Evolutionary conservation across 768 basidiomycete genomes (phyloP), one percentile per base, ranked within the genome.

Genomic region (Grammothele lineata): DNA sequence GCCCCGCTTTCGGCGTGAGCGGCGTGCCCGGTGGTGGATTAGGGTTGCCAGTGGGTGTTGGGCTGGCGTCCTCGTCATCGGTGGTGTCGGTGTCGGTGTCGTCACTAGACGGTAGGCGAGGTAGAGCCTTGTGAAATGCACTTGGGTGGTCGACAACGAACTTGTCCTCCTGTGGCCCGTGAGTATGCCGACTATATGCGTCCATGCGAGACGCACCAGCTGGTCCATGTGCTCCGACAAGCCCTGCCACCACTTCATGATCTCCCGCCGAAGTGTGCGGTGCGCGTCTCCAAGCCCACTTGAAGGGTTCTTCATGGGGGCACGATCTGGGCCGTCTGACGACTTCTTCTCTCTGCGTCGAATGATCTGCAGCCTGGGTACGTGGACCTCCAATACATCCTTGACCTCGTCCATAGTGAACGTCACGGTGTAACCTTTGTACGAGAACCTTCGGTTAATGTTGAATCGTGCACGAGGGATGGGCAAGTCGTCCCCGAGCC

Each of bases 191-290:
- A 24, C 14, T 38, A 3, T n/a, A 4, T 17, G 44, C 4, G 41
- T 6, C 37, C 23, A 14, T 18, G 11, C 33, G 18, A 21, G 1
- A 68, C 78, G 22, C 47, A 83, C 83, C 50, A 87, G 64, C 50
- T 71, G 69, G 53, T 83, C 80, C 51, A 88, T 66, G 58, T 80
- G 74, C 43, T 79, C 77, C 0, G 77, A 69, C 6, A 87, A 63
- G 15, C 74, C 73, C 54, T 80, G 76, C 84, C 84, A 87, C 81
- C 83, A 87, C 25, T 52, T 56, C 58, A 69, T 73, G 49, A 87
- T 85, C 59, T 87, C 81, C 45, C 69, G 63, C 47, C 81, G 62
- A n/a, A 87, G 61, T 3, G 62, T 54, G 32, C 70, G 70, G 61
- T 74, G 80, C 50, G 76, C 76, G 18, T 69, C 68, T 1, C 57